phyloP scores from a whole-genome alignment of 176 grass and related monocot species.

The Tuctoria greenei region DNA sequence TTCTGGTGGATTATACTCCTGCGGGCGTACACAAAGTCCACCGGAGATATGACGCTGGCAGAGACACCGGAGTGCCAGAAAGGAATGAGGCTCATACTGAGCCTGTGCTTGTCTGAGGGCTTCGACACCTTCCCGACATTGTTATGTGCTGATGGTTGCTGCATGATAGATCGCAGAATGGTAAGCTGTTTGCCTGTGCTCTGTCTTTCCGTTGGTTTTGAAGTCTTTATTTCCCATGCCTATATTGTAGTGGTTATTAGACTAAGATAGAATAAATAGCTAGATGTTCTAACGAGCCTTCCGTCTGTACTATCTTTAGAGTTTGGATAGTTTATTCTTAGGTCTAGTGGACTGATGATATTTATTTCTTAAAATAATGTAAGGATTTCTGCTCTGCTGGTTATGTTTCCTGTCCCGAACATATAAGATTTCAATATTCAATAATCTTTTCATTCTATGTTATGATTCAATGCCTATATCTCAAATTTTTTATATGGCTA shows the following conservation, averaged over 20 bases:
- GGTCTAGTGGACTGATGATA: background rate
- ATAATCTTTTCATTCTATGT: background rate
- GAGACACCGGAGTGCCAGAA: constrained; percentile 75
- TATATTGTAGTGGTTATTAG: background rate
- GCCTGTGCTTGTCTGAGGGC: constrained; percentile 61
- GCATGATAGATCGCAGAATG: constrained; percentile 82
- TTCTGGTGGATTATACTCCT: constrained; percentile 88
- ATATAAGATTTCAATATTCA: background rate
- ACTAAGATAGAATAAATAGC: background rate
- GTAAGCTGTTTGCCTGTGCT: constrained; percentile 33
- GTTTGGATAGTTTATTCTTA: background rate
- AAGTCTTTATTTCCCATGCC: background rate
- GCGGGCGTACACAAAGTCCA: constrained; percentile 68
- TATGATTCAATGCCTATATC: background rate
- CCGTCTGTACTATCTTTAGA: background rate
- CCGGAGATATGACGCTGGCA: constrained; percentile 50
- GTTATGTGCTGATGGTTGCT: constrained; percentile 64
- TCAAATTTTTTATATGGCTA: background rate
- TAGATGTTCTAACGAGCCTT: background rate
- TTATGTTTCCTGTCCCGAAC: background rate
- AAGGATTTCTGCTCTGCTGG: background rate
- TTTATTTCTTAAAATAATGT: constrained; percentile 3
- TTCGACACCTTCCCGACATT: constrained; percentile 72
- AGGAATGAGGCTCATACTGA: constrained; percentile 73
- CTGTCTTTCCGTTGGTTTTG: background rate